phyloP scores from a whole-genome alignment of 2,329 filamentous ascomycete species.

The Huntiella omanensis region DNA sequence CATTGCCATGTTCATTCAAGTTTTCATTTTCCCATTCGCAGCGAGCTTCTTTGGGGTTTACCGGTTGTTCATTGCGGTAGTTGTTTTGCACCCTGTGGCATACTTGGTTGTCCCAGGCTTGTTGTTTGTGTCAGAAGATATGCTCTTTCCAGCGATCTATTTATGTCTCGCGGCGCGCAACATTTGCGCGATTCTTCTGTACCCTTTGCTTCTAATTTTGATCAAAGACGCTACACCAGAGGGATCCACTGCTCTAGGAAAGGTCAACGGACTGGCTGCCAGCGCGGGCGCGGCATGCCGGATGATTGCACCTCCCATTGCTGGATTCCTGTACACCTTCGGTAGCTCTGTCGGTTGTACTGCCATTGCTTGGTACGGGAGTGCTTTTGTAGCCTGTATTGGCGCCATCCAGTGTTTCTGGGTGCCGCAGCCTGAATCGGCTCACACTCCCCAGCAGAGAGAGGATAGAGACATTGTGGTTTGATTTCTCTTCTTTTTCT shows the following conservation, averaged over 20 bases:
- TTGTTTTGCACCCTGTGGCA: constrained; percentile 40
- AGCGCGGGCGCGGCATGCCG: constrained; percentile 47
- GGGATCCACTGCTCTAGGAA: constrained; percentile 33
- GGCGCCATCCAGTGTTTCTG: constrained; percentile 43
- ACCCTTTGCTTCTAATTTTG: constrained; percentile 45
- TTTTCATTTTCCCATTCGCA: constrained; percentile 40
- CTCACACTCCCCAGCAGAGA: not conserved
- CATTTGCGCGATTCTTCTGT: constrained; percentile 42
- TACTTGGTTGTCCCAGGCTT: constrained; percentile 42
- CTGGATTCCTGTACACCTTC: constrained; percentile 43
- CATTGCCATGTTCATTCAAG: constrained; percentile 40
- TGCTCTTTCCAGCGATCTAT: constrained; percentile 40
- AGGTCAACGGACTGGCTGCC: constrained; percentile 46
- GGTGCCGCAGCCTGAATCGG: constrained; percentile 20
- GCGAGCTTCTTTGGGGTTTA: constrained; percentile 40
- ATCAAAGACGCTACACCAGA: constrained; percentile 47
- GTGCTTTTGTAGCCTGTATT: constrained; percentile 33
- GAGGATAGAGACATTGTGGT: constrained; percentile 15
- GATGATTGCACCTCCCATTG: constrained; percentile 46
- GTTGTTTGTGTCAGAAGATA: constrained; percentile 31
- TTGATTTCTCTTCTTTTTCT: not conserved
- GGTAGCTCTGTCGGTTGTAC: constrained; percentile 38
- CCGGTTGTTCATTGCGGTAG: constrained; percentile 37
- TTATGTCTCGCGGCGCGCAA: constrained; percentile 37
- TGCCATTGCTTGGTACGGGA: constrained; percentile 45